These are phyloP conservation scores for Salisapilia sapeloensis DNA, from an alignment of 352 stramenopile species.

Conservation along the genomic window DNA sequence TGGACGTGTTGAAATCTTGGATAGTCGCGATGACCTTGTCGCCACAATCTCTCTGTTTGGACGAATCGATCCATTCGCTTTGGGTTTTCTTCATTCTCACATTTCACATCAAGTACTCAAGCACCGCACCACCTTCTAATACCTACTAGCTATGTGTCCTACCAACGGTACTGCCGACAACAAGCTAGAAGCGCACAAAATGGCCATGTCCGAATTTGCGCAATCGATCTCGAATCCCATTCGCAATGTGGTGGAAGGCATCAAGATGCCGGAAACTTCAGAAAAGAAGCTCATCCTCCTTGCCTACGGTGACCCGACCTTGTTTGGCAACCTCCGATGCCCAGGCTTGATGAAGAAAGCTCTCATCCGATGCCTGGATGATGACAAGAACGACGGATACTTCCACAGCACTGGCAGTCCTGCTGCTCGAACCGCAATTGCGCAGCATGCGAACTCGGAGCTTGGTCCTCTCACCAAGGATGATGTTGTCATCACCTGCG, in stretches of 20 bases:
- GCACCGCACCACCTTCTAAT: too few relatives aligned
- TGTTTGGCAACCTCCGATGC: slow-evolving; percentile 85
- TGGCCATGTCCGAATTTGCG: too few relatives aligned
- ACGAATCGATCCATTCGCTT: too few relatives aligned
- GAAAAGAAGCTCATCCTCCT: slow-evolving; percentile 87
- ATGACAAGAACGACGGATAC: slow-evolving; percentile 86
- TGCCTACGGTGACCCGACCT: slow-evolving; percentile 85
- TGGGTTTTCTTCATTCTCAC: too few relatives aligned
- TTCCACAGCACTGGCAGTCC: slow-evolving; percentile 83
- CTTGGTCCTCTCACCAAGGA: slow-evolving; percentile 59
- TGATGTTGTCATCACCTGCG: slow-evolving; percentile 88
- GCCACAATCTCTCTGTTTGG: too few relatives aligned
- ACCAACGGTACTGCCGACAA: too few relatives aligned
- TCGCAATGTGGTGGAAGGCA: slow-evolving; percentile 89
- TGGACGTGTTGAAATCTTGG: too few relatives aligned
- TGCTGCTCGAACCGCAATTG: slow-evolving; percentile 78
- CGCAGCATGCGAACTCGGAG: slow-evolving; percentile 46
- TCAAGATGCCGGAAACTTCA: slow-evolving; percentile 79
- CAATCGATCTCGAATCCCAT: slow-evolving; percentile 83
- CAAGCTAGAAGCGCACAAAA: too few relatives aligned
- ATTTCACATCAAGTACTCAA: too few relatives aligned
- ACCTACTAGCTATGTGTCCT: too few relatives aligned
- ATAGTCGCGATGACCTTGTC: too few relatives aligned
- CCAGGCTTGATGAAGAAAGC: slow-evolving; percentile 75
- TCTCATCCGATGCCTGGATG: too few relatives aligned